Conservation (phyloP, 768 basidiomycete genomes). For the Pulveroboletus sp. region DNA sequence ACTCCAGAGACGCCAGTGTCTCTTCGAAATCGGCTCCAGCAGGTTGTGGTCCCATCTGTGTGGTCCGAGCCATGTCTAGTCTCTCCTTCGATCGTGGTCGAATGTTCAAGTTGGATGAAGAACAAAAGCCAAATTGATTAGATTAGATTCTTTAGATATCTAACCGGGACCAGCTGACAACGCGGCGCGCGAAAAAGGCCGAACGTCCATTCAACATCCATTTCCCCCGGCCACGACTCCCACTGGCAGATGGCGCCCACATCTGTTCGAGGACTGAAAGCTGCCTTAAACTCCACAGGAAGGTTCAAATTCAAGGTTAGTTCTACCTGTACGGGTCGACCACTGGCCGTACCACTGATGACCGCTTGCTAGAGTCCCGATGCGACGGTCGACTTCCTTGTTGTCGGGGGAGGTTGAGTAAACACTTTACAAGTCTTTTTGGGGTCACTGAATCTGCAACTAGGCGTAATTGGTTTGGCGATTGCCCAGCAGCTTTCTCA, state of each 20-base stretch:
- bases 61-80: conserved; percentile 18
- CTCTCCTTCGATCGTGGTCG: background rate
- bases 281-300: conserved; percentile 60
- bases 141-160: conserved; percentile 17
- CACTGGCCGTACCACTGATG: background rate
- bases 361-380: conserved; percentile 53
- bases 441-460: background rate
- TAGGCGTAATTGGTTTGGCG: conserved; percentile 84
- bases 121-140: conserved; percentile 9
- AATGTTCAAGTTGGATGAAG: too few relatives aligned
- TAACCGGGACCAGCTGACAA: conserved; percentile 5
- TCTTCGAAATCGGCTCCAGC: conserved; percentile 27
- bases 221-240: too few relatives aligned
- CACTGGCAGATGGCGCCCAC: conserved; percentile 31
- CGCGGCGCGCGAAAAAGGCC: too few relatives aligned
- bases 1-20: conserved; percentile 50
- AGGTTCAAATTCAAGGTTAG: conserved; percentile 61
- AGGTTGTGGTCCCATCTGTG: conserved; percentile 26
- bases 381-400: conserved; percentile 72
- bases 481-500: conserved; percentile 73
- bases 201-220: too few relatives aligned
- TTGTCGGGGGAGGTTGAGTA: conserved; percentile 78
- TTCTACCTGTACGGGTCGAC: background rate
- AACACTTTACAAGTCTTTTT: background rate
- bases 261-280: conserved; percentile 47